Conservation (phyloP, 176 grass and related monocot genomes). For the Zoysia pacifica region DNA sequence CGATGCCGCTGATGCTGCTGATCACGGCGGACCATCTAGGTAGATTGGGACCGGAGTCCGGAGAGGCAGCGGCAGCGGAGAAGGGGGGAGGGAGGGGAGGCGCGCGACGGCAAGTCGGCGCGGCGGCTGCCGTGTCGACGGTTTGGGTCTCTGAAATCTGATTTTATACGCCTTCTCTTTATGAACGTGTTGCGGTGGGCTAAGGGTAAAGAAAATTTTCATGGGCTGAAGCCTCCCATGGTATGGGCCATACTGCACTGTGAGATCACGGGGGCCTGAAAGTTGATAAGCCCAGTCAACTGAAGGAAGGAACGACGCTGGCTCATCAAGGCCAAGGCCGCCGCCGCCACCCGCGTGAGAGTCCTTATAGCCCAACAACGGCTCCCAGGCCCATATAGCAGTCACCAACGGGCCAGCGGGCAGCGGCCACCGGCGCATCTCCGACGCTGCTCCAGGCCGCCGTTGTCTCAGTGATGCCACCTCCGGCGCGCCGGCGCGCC, state of each 20-base stretch:
- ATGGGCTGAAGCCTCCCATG: neutral
- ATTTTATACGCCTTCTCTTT: conserved; percentile 3
- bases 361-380: neutral
- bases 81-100: neutral
- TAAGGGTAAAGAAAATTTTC: neutral
- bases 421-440: neutral
- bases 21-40: conserved; percentile 36
- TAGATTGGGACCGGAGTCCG: neutral
- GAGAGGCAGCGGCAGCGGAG: neutral
- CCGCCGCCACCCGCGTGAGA: too few relatives aligned
- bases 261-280: too few relatives aligned
- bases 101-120: conserved; percentile 36
- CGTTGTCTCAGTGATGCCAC: conserved; percentile 23
- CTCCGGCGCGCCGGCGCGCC: neutral
- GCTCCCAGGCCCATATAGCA: neutral
- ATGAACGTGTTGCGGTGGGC: neutral
- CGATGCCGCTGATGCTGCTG: conserved; percentile 13
- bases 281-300: too few relatives aligned
- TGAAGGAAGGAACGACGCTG: too few relatives aligned
- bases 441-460: neutral
- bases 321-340: too few relatives aligned
- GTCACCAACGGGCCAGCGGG: neutral
- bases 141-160: conserved; percentile 1
- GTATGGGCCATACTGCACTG: too few relatives aligned
- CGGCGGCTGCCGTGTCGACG: conserved; percentile 2